Conservation (phyloP, 2,329 filamentous ascomycete species). For the Cordyceps militaris region DNA sequence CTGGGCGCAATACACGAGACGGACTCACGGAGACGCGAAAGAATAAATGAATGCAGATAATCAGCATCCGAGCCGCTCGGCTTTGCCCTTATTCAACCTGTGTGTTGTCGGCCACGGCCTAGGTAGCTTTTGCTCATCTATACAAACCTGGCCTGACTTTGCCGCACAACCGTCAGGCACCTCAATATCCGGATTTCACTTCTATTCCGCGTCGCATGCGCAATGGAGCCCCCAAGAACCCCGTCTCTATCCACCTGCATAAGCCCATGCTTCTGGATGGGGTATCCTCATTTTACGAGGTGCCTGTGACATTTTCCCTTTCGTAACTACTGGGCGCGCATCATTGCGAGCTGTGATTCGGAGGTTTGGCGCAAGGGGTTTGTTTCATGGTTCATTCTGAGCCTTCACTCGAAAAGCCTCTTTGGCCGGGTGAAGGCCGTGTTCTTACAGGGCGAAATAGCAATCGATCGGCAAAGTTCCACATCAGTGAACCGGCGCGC, state of each 20-base stretch:
- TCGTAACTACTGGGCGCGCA: background rate
- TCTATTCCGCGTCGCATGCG: background rate
- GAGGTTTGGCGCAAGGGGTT: background rate
- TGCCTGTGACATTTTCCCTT: background rate
- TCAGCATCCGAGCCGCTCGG: background rate
- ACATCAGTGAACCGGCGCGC: background rate
- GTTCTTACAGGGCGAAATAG: background rate
- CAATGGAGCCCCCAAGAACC: background rate
- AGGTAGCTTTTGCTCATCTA: background rate
- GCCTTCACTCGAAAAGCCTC: background rate
- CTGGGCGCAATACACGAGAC: background rate
- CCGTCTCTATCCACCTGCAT: background rate
- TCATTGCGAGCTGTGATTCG: background rate
- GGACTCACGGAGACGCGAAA: background rate
- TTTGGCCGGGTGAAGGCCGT: too few relatives aligned
- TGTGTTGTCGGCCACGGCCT: too few relatives aligned
- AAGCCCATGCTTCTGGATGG: constrained; percentile 1
- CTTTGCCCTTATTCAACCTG: background rate
- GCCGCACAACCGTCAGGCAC: background rate
- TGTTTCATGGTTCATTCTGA: too few relatives aligned
- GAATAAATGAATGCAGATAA: background rate
- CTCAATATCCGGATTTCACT: background rate
- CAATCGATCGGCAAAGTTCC: constrained; percentile 4
- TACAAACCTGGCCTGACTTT: background rate
- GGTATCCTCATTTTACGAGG: constrained; percentile 3